phyloP scores from a whole-genome alignment of 2,329 filamentous ascomycete genomes.

The Botrytis pseudocinerea region DNA sequence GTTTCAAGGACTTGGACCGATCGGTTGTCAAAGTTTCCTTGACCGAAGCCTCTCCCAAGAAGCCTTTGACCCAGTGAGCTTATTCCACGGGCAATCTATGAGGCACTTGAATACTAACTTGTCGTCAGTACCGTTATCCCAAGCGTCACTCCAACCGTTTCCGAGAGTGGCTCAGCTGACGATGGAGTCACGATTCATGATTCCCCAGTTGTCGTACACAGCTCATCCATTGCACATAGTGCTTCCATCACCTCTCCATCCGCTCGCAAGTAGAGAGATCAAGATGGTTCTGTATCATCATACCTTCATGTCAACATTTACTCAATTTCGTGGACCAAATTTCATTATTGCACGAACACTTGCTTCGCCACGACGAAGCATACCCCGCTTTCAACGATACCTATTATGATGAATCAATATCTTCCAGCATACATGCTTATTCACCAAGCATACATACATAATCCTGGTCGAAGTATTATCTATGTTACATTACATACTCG shows the following conservation, averaged over 20 bases:
- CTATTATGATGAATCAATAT: conserved; percentile 26
- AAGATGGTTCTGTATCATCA: conserved; percentile 15
- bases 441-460: conserved; percentile 37
- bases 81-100: not conserved
- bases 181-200: conserved; percentile 40
- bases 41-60: conserved; percentile 34
- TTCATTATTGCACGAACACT: conserved; percentile 28
- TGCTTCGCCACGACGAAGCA: conserved; percentile 27
- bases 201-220: conserved; percentile 38
- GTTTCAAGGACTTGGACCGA: conserved; percentile 41
- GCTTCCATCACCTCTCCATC: conserved; percentile 35
- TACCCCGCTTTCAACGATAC: conserved; percentile 31
- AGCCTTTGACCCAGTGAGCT: conserved; percentile 37
- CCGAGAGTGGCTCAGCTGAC: conserved; percentile 40
- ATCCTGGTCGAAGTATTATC: conserved; percentile 33
- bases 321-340: conserved; percentile 22
- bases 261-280: conserved; percentile 34
- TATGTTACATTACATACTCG: conserved; percentile 34
- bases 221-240: conserved; percentile 28
- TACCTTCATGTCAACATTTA: conserved; percentile 26
- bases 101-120: not conserved
- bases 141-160: conserved; percentile 39
- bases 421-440: conserved; percentile 34
- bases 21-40: conserved; percentile 35
- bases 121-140: conserved; percentile 6